Conservation (phyloP, 2,329 filamentous ascomycete species). For the Aspergillus sp. region DNA sequence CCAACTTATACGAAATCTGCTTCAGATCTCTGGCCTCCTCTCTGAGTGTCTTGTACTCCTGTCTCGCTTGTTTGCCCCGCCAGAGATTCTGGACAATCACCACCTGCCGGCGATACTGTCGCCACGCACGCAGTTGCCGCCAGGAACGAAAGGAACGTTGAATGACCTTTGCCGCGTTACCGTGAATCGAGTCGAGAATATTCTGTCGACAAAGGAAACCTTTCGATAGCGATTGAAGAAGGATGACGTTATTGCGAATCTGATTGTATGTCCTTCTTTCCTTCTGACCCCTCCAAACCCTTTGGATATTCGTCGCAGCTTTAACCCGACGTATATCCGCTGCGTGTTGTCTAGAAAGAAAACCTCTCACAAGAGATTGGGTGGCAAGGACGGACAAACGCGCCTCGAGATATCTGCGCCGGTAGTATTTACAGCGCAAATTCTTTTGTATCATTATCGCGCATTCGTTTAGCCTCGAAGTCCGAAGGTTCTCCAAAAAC, state of each 20-base stretch:
- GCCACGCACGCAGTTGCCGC: conserved; percentile 75
- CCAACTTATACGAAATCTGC: conserved; percentile 98
- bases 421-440: conserved; percentile 89
- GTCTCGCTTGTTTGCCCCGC: conserved; percentile 79
- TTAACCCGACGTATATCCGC: conserved; percentile 79
- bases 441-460: conserved; percentile 99
- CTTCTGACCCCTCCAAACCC: conserved; percentile 90
- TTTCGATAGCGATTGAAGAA: conserved; percentile 87
- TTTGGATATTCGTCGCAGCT: conserved; percentile 91
- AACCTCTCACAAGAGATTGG: conserved; percentile 76
- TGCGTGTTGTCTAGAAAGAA: conserved; percentile 72
- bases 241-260: conserved; percentile 79
- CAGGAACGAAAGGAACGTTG: conserved; percentile 87
- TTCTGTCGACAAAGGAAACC: conserved; percentile 87
- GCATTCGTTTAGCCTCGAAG: conserved; percentile 84
- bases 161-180: conserved; percentile 86
- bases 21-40: conserved; percentile 98
- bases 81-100: conserved; percentile 88
- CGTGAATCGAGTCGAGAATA: conserved; percentile 89
- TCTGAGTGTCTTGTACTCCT: conserved; percentile 83
- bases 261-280: conserved; percentile 76
- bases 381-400: conserved; percentile 76
- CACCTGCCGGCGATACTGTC: conserved; percentile 85
- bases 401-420: conserved; percentile 84
- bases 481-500: conserved; percentile 91